phyloP scores from a whole-genome alignment of 2,329 filamentous ascomycete species.

The Hymenoscyphus linearis region DNA sequence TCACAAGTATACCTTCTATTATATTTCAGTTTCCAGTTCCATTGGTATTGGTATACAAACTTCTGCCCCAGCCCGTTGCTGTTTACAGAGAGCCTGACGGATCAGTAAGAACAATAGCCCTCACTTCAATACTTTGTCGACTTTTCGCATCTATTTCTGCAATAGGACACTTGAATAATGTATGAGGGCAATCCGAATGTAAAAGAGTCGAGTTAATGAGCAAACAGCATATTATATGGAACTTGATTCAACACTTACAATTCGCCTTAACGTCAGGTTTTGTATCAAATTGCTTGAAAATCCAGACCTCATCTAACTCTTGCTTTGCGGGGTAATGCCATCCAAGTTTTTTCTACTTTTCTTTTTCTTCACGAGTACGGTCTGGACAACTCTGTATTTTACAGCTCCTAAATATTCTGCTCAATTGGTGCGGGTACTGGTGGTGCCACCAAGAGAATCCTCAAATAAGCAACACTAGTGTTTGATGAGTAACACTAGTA shows the following conservation, averaged over 20 bases:
- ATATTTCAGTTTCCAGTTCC: too few relatives aligned
- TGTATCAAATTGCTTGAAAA: constrained; percentile 4
- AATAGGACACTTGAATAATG: background rate
- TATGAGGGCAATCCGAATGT: background rate
- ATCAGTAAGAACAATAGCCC: background rate
- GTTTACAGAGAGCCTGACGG: background rate
- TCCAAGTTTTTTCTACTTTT: too few relatives aligned
- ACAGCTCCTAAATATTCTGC: too few relatives aligned
- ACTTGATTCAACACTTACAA: background rate
- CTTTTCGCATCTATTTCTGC: background rate
- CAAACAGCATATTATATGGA: too few relatives aligned
- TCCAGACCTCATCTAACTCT: background rate
- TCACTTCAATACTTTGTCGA: constrained; percentile 2
- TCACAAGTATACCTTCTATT: background rate
- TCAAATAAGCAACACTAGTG: too few relatives aligned
- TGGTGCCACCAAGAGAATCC: too few relatives aligned
- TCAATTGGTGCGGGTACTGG: too few relatives aligned
- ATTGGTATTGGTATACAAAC: too few relatives aligned
- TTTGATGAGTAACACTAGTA: too few relatives aligned
- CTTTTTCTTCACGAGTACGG: too few relatives aligned
- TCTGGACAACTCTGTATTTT: too few relatives aligned
- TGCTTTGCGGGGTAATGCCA: background rate
- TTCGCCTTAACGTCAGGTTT: background rate
- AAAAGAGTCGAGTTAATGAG: background rate
- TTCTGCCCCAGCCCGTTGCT: too few relatives aligned